Evolutionary conservation across 2,329 filamentous ascomycete species (phyloP).

Genomic region (Alternaria gaisen): DNA sequence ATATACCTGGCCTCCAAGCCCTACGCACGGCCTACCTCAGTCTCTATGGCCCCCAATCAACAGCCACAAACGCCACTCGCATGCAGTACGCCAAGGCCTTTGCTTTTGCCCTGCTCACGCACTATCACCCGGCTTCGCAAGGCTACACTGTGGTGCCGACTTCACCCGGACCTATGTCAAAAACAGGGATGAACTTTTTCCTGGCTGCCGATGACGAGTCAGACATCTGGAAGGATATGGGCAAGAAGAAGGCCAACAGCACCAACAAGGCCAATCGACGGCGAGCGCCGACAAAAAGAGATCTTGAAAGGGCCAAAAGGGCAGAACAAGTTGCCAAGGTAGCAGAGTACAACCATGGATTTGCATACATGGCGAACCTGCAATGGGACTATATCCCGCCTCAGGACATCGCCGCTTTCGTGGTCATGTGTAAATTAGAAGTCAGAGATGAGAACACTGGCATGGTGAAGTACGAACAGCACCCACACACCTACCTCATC

Average conservation of each 20-base stretch:
- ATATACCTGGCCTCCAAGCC: conserved; percentile 18
- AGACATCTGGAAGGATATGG: conserved; percentile 3
- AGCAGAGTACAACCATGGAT: neutral
- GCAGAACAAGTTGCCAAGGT: neutral
- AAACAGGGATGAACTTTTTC: conserved; percentile 25
- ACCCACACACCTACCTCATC: conserved; percentile 29
- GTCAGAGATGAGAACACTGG: neutral
- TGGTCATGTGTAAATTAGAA: conserved; percentile 16
- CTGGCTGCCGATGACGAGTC: conserved; percentile 17
- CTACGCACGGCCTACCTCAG: conserved; percentile 21
- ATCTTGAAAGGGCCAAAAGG: neutral
- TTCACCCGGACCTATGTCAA: conserved; percentile 17
- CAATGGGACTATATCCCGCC: conserved; percentile 26
- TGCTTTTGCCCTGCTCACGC: conserved; percentile 26
- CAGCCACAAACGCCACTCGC: conserved; percentile 15
- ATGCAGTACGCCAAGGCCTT: conserved; percentile 31
- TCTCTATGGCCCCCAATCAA: conserved; percentile 15
- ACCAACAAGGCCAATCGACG: conserved; percentile 11
- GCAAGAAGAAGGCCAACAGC: neutral
- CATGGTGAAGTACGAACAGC: neutral
- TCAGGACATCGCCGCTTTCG: conserved; percentile 33
- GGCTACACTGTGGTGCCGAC: conserved; percentile 26
- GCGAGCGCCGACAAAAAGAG: neutral
- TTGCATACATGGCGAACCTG: neutral
- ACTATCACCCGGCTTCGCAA: conserved; percentile 34